phyloP scores from a whole-genome alignment of 73 alveolate species.

The Effrenium voratum region DNA sequence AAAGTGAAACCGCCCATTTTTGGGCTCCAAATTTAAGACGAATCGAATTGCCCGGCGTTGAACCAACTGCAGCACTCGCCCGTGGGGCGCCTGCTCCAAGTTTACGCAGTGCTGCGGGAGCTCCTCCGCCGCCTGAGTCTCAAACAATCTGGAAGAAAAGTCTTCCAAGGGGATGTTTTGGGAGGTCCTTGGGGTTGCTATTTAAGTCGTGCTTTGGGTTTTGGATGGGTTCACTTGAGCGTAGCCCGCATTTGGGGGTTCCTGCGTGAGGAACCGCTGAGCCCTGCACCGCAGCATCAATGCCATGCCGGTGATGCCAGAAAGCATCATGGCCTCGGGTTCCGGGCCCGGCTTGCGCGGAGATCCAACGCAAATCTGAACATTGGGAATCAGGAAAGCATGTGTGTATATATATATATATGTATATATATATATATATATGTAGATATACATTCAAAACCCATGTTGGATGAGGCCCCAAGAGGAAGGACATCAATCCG shows the following conservation, averaged over 20 bases:
- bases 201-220: not conserved
- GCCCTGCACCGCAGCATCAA: slow-evolving; percentile 61
- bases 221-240: not conserved
- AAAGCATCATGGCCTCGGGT: slow-evolving; percentile 75
- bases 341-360: not conserved
- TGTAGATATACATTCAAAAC: not conserved
- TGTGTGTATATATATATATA: not conserved
- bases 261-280: too few relatives aligned
- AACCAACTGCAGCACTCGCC: too few relatives aligned
- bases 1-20: too few relatives aligned
- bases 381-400: not conserved
- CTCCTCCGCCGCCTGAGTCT: slow-evolving; percentile 35
- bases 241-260: too few relatives aligned
- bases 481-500: too few relatives aligned
- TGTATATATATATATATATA: not conserved
- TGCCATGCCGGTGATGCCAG: slow-evolving; percentile 90
- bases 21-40: too few relatives aligned
- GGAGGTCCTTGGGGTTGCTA: not conserved
- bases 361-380: not conserved
- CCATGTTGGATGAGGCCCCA: not conserved
- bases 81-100: slow-evolving; percentile 83
- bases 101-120: slow-evolving; percentile 36
- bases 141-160: too few relatives aligned
- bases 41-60: too few relatives aligned
- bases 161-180: too few relatives aligned